Conservation (phyloP, 495 filamentous ascomycete species). For the Diplogelasinospora grovesii region DNA sequence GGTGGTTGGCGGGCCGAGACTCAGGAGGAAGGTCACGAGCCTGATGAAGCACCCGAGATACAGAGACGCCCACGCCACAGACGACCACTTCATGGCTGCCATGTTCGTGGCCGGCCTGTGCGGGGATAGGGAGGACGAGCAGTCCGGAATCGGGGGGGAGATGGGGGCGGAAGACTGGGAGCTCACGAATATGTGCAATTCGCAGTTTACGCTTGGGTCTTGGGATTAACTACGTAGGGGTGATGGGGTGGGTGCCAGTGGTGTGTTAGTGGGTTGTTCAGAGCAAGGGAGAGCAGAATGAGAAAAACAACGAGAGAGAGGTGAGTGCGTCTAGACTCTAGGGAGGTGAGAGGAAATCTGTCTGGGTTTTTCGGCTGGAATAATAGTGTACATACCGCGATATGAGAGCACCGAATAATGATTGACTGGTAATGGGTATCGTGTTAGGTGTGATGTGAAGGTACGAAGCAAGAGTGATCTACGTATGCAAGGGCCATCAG, state of each 20-base stretch:
- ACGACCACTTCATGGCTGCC: conserved; percentile 58
- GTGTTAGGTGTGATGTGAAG: too few species aligned
- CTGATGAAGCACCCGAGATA: conserved; percentile 57
- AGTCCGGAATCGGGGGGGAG: conserved; percentile 28
- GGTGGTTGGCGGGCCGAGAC: conserved; percentile 35
- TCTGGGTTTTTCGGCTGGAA: too few species aligned
- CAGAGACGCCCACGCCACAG: conserved; percentile 56
- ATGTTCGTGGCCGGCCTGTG: conserved; percentile 51
- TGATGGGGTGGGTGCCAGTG: too few species aligned
- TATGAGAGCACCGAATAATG: too few species aligned
- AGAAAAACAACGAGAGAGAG: too few species aligned
- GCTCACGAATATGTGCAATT: conserved; percentile 59
- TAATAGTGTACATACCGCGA: too few species aligned
- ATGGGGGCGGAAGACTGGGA: conserved; percentile 57
- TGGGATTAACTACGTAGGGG: conserved; percentile 9
- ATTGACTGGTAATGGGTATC: too few species aligned
- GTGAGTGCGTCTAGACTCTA: too few species aligned
- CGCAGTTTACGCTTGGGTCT: conserved; percentile 45
- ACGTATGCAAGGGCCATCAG: too few species aligned
- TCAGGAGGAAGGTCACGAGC: conserved; percentile 44
- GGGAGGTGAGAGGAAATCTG: too few species aligned
- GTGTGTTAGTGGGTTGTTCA: neutral
- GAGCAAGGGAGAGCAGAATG: too few species aligned
- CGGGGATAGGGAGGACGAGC: conserved; percentile 43
- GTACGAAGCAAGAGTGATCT: too few species aligned